Base-by-base conservation (phyloP, 257 asterid species). In the Nicotiana otophora region DNA sequence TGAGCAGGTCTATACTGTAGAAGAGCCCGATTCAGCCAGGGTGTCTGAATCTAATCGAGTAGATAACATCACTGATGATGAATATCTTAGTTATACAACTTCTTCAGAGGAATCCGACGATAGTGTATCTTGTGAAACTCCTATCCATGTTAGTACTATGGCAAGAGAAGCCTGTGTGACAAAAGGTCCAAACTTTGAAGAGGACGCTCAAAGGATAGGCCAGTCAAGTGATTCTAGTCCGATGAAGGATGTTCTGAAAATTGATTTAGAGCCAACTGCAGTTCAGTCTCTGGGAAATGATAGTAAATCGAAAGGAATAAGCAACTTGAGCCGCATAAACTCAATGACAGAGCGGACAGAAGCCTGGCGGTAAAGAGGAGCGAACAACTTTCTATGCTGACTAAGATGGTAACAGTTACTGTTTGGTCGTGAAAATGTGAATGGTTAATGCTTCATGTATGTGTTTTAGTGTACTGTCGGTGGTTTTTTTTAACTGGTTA, bases 261-360 rank as follows among this genome's bases (percentile, higher is more conserved):
- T 51, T 5, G 84, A 86, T 39, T 67, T 77, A 34, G 84, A 69
- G 88, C 88, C 80, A 67, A 55, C 48, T 53, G 85, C 74, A 11
- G 85, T 64, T 46, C 84, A 79, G 66, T 86, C 87, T 46, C 48
- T 87, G 67, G 90, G 89, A 81, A 66, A 81, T 53, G 92, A 95
- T 3, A 66, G 72, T 83, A 86, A 75, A 90, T 84, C 89, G 85
- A 92, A 89, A 86, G 96, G 90, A 39, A 83, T 88, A 46, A 92
- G 94, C 94, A 96, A 93, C 77, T 84, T 94, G 94, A 87, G 96
- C 87, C 92, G 95, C 80, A 90, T 93, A 82, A 90, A 91, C 84
- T 92, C 97, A 55, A 82, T 88, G 84, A 88, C 92, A 1, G 94
- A 93, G 89, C 80, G 98, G 82, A 89, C 87, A 62, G 99, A 96